Evolutionary conservation across 2,329 filamentous ascomycete genomes (phyloP), one percentile per base, ranked within the genome.

Genomic region (Parastagonospora avenae): DNA sequence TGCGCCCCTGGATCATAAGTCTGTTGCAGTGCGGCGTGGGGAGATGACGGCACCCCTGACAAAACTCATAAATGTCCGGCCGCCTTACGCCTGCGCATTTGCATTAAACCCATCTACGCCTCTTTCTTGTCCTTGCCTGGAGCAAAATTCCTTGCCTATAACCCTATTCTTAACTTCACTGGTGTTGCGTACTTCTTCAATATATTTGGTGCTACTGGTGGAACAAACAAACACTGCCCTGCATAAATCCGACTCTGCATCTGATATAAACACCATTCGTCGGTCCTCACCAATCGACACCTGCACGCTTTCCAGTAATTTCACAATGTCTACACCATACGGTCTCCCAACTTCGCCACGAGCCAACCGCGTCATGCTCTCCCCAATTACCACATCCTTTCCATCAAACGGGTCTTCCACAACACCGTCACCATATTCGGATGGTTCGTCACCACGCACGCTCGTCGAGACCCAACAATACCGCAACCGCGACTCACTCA

Each of bases 321-420:
- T 28, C 7, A 32, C 36, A 9, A 65, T 66, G 59, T 43, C 63
- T 29, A 59, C 60, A 42, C 57, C 59, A 50, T 61, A 41, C 33
- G 64, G 63, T 31, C 57, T 68, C n/a, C 67, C 64, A 27, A 44
- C 45, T 24, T 64, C 64, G 14, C 63, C 67, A 40, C 58, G 64
- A 48, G 59, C 52, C 40, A 55, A 51, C 32, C 61, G 53, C 27
- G 55, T 51, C 35, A 62, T 59, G 35, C 56, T 68, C 2, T 54
- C 52, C 37, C 57, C 63, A 19, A 52, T 68, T 42, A 49, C 62
- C 40, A 69, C 66, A 46, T 50, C 62, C 11, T 59, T 64, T 15
- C 44, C 48, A 4, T 31, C 50, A 6, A 41, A 41, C 9, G 11
- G 33, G 8, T 30, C 54, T 2, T 45, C 32, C n/a, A 15, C 11